Base-by-base conservation (phyloP, 1,284 basidiomycete genomes). In the Cryptococcus deneoformans region DNA sequence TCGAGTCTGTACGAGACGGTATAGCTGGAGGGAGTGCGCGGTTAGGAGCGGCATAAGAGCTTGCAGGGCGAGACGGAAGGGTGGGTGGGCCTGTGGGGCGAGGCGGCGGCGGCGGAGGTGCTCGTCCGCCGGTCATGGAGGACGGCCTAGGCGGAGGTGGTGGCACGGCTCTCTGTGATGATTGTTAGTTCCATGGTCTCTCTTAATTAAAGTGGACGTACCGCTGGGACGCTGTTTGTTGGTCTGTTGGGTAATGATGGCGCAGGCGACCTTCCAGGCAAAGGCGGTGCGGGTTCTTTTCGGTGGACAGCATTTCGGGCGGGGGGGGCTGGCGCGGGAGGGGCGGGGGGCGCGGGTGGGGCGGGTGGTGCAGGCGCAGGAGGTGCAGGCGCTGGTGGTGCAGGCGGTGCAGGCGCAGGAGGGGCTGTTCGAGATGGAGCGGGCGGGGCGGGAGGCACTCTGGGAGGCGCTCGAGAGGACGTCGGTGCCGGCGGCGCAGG, bases 191-290 rank as follows among this genome's bases (percentile, higher is more conserved):
- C 20, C 20, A 53, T 34, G 11, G 49, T 34, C 16, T 14, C 8
- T 35, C 3, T 24, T 34, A n/a, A 24, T 6, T 11, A 6, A 4
- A 43, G 37, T 44, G 16, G 37, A 64, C 63, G 59, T 46, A 67
- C 67, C 6, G 65, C 65, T 24, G 58, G 57, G 1, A 46, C 60
- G 6, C 57, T 58, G 52, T 63, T 60, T 11, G 74, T 76, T 10
- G 76, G 61, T 46, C 79, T 77, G 64, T 56, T 53, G 50, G 64
- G 56, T 39, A 68, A 24, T 49, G 57, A 37, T 40, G 68, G 72
- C 14, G 80, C 79, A 6, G 79, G 77, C 5, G 76, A 71, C 55
- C 79, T 74, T 43, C 75, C 72, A 36, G 81, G 76, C 50, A 77
- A 72, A 34, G 70, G 62, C 36, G 76, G 74, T 6, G 62, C 71